Percentiles rank a stretch among this genome's conserved stretches.
phyloP scores from a whole-genome alignment of 140 eudicot genomes.

The Erigeron philadelphicus region DNA sequence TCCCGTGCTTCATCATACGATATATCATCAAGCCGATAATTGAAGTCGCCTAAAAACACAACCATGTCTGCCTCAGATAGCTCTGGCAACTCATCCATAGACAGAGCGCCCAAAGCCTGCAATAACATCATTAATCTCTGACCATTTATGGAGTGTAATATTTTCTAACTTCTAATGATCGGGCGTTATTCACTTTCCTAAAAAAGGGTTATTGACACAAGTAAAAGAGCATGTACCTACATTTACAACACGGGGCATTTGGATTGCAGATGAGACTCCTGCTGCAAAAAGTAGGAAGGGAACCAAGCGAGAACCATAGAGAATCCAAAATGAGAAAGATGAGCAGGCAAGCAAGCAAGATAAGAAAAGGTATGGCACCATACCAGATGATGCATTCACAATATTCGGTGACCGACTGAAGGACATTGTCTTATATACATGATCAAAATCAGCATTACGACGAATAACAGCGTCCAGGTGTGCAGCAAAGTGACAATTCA shows the following conservation, averaged over 20 bases:
- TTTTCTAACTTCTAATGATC: background rate
- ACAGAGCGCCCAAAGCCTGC: conserved; percentile 48
- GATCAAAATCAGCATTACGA: conserved; percentile 95
- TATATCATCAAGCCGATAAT: conserved; percentile 86
- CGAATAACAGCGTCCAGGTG: conserved; percentile 80
- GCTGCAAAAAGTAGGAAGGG: conserved; percentile 62
- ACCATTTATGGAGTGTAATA: background rate
- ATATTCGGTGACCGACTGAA: conserved; percentile 61
- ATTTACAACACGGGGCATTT: conserved; percentile 55
- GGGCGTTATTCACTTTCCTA: background rate
- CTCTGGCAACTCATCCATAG: conserved; percentile 67
- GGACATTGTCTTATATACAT: conserved; percentile 78
- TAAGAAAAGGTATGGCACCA: conserved; percentile 43
- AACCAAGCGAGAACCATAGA: conserved; percentile 47
- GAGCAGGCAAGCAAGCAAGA: conserved; percentile 58
- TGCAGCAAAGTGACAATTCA: conserved; percentile 98
- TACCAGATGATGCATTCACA: conserved; percentile 67
- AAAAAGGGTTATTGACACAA: no score
- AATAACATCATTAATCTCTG: background rate
- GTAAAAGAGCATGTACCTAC: conserved; percentile 44
- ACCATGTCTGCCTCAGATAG: conserved; percentile 93
- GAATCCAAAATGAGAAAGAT: conserved; percentile 47
- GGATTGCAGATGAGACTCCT: conserved; percentile 69
- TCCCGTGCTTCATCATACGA: conserved; percentile 99
- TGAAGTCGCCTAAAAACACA: conserved; percentile 86